Evolutionary conservation across 2,329 filamentous ascomycete genomes (phyloP).

Genomic region (Diaporthe destruens): DNA sequence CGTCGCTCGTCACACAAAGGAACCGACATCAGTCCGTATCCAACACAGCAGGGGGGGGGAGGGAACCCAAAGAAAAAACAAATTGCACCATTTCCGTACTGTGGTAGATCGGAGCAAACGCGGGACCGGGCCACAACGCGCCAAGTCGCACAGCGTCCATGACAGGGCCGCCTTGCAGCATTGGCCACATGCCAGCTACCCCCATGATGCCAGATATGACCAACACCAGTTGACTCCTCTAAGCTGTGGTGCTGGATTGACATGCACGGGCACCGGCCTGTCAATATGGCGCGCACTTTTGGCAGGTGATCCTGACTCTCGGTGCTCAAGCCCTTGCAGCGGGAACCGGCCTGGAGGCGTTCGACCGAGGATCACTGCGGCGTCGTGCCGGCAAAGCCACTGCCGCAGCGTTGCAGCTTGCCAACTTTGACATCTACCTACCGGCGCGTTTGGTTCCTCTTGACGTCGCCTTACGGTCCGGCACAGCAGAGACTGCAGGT

Average conservation of each 20-base stretch:
- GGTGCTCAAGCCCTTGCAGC: slow-evolving; percentile 19
- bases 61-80: background rate
- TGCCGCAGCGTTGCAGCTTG: slow-evolving; percentile 36
- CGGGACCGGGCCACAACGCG: slow-evolving; percentile 26
- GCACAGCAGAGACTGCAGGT: slow-evolving; percentile 6
- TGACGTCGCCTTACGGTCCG: slow-evolving; percentile 11
- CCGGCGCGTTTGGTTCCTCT: slow-evolving; percentile 8
- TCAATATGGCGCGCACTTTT: background rate
- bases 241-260: background rate
- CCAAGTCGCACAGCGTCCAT: slow-evolving; percentile 27
- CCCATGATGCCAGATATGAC: background rate
- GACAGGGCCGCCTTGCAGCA: slow-evolving; percentile 27
- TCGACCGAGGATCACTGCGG: slow-evolving; percentile 29
- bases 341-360: slow-evolving; percentile 33
- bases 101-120: slow-evolving; percentile 9
- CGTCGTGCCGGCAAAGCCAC: slow-evolving; percentile 37
- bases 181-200: background rate
- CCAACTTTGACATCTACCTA: slow-evolving; percentile 31
- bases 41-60: background rate
- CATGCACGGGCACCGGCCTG: background rate
- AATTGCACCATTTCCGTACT: background rate
- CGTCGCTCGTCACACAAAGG: slow-evolving; percentile 6
- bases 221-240: background rate
- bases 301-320: slow-evolving; percentile 14
- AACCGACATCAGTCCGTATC: slow-evolving; percentile 7